Conservation (phyloP, 768 basidiomycete genomes). For the Amanita pseudoporphyria region DNA sequence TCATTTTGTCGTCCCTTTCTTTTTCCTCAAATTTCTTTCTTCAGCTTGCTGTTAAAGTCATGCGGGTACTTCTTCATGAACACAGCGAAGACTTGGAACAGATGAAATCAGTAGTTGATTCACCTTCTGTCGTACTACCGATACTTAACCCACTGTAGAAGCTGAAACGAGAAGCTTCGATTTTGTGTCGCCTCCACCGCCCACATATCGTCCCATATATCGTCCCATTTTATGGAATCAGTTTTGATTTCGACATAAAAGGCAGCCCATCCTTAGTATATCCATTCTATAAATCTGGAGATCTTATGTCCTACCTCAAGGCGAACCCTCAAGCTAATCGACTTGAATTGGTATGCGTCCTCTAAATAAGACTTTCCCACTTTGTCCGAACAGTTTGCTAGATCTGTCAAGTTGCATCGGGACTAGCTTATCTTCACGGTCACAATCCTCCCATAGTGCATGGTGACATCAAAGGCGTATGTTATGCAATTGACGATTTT, state of each 20-base stretch:
- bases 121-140: background rate
- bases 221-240: too few species aligned
- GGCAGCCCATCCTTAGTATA: too few species aligned
- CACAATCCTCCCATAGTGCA: slow-evolving; percentile 19
- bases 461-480: too few species aligned
- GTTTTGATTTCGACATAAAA: too few species aligned
- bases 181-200: too few species aligned
- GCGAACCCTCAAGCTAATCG: slow-evolving; percentile 7
- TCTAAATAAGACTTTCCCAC: slow-evolving; percentile 4
- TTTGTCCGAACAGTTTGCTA: too few species aligned
- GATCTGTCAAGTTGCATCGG: slow-evolving; percentile 11
- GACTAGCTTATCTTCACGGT: slow-evolving; percentile 12
- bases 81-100: background rate
- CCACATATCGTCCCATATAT: too few species aligned
- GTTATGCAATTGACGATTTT: too few species aligned
- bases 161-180: too few species aligned
- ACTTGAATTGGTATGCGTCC: slow-evolving; percentile 5
- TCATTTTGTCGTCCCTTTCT: background rate
- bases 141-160: slow-evolving; percentile 3
- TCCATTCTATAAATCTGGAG: too few species aligned
- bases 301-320: too few species aligned
- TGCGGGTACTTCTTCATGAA: background rate
- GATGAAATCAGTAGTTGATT: background rate
- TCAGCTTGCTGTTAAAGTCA: slow-evolving; percentile 5
- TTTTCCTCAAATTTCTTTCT: too few species aligned